Evolutionary conservation across 2,329 filamentous ascomycete genomes (phyloP), one percentile per base, ranked within the genome.

Genomic region (Allantophomopsis lycopodina): DNA sequence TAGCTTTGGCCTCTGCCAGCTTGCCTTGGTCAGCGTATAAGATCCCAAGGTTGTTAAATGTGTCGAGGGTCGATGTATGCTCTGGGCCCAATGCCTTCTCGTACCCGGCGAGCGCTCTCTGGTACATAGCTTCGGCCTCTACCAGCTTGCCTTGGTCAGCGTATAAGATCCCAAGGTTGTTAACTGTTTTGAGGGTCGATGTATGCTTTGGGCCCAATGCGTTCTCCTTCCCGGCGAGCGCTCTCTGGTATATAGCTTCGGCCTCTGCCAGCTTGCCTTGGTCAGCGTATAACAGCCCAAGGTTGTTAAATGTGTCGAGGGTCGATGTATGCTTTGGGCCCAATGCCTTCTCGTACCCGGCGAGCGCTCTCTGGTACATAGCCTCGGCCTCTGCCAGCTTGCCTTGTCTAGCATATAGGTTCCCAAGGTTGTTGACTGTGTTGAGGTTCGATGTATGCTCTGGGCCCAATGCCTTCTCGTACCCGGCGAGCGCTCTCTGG

Each of bases 101-200:
- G n/a, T n/a, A n/a, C n/a, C n/a, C n/a, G n/a, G n/a, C n/a, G n/a
- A n/a, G n/a, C n/a, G n/a, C n/a, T n/a, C n/a, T n/a, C n/a, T n/a
- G n/a, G n/a, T 48, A 57, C 48, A 57, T 57, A 0, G 42, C 40
- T 45, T 55, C 47, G 3, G 40, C 40, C 36, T 41, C 36, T 4
- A 40, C 43, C 34, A 47, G 51, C 38, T 48, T 52, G 38, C 53
- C 48, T 14, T 48, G 17, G 5, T 45, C 17, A 48, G 6, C 4
- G 32, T 58, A 59, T 39, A 59, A 48, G 15, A 17, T 5, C 5
- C 55, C 54, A 31, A 61, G 39, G 30, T 52, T 50, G 28, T 52
- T 39, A 36, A 54, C 39, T 18, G 38, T 43, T 1, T 37, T 14
- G 7, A 43, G 41, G 7, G 41, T 43, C 30, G 40, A 43, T 17